phyloP scores from a whole-genome alignment of 2,329 filamentous ascomycete genomes.

The Penicillium janthinellum region DNA sequence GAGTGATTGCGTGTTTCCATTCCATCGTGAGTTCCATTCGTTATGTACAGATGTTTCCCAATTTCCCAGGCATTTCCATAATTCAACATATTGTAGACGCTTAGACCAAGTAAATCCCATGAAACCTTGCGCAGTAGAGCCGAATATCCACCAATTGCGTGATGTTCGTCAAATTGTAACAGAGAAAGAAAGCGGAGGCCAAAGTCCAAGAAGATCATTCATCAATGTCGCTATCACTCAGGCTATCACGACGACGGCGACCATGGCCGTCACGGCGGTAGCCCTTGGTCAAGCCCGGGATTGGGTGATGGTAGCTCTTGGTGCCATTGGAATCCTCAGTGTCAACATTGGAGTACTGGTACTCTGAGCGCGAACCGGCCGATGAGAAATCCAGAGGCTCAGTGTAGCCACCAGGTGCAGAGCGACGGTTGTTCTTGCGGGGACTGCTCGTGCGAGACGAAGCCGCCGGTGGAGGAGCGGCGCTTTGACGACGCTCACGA shows the following conservation, averaged over 20 bases:
- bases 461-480: slow-evolving; percentile 26
- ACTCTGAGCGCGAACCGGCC: slow-evolving; percentile 39
- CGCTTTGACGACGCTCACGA: slow-evolving; percentile 29
- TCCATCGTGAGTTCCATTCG: slow-evolving; percentile 2
- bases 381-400: slow-evolving; percentile 49
- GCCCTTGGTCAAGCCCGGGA: slow-evolving; percentile 55
- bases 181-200: neutral
- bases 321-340: slow-evolving; percentile 49
- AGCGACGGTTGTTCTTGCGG: slow-evolving; percentile 39
- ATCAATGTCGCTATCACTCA: slow-evolving; percentile 56
- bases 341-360: slow-evolving; percentile 46
- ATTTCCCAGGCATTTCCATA: neutral
- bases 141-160: neutral
- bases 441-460: slow-evolving; percentile 40
- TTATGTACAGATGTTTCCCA: slow-evolving; percentile 5
- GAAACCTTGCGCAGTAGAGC: neutral
- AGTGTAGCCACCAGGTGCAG: slow-evolving; percentile 44
- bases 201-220: slow-evolving; percentile 20
- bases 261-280: slow-evolving; percentile 35
- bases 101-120: neutral
- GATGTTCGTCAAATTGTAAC: neutral
- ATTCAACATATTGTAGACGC: neutral
- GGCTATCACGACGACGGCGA: slow-evolving; percentile 51
- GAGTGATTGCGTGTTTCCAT: neutral
- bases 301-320: slow-evolving; percentile 59